A percentile compares a stretch with the other conserved stretches of the same genome.
phyloP scores from a whole-genome alignment of 176 grass and related monocot species.

The Saccharum officinarum region DNA sequence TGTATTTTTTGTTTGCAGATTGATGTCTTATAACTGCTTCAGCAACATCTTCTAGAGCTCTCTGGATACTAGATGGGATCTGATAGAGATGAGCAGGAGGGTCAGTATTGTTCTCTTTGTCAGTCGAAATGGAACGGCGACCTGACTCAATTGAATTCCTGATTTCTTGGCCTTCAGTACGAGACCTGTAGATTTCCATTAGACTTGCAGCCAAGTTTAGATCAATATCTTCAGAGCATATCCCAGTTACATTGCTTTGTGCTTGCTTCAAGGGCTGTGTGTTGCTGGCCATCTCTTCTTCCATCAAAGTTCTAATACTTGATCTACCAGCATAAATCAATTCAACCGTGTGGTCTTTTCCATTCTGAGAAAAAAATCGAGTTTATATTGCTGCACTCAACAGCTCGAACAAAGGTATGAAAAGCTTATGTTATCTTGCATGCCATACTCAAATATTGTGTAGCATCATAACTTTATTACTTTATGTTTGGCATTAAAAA shows the following conservation, averaged over 20 bases:
- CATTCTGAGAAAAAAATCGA: slow-evolving; percentile 52
- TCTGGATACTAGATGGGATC: slow-evolving; percentile 53
- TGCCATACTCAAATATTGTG: not conserved
- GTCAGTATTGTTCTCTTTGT: slow-evolving; percentile 37
- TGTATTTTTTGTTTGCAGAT: slow-evolving; percentile 39
- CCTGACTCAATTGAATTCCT: slow-evolving; percentile 23
- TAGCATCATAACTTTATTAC: not conserved
- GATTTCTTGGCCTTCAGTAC: slow-evolving; percentile 38
- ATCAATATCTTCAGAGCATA: slow-evolving; percentile 48
- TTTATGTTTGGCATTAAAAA: not conserved
- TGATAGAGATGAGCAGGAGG: slow-evolving; percentile 19
- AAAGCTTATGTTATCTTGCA: slow-evolving; percentile 4
- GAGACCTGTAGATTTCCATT: slow-evolving; percentile 56
- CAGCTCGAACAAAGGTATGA: not conserved
- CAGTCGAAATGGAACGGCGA: slow-evolving; percentile 18
- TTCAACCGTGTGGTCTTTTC: slow-evolving; percentile 23
- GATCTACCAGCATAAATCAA: slow-evolving; percentile 41
- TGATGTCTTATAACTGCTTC: slow-evolving; percentile 63
- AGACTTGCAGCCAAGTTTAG: slow-evolving; percentile 67
- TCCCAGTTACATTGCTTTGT: slow-evolving; percentile 38
- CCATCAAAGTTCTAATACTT: slow-evolving; percentile 90
- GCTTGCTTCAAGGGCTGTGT: slow-evolving; percentile 46
- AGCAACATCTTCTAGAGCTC: slow-evolving; percentile 65
- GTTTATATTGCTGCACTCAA: not conserved
- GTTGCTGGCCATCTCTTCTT: slow-evolving; percentile 81